Percentiles rank a stretch among this genome's conserved stretches.
These are phyloP conservation scores for Leishmania mexicana DNA, from an alignment of 208 protist species.

Conservation along the genomic window DNA sequence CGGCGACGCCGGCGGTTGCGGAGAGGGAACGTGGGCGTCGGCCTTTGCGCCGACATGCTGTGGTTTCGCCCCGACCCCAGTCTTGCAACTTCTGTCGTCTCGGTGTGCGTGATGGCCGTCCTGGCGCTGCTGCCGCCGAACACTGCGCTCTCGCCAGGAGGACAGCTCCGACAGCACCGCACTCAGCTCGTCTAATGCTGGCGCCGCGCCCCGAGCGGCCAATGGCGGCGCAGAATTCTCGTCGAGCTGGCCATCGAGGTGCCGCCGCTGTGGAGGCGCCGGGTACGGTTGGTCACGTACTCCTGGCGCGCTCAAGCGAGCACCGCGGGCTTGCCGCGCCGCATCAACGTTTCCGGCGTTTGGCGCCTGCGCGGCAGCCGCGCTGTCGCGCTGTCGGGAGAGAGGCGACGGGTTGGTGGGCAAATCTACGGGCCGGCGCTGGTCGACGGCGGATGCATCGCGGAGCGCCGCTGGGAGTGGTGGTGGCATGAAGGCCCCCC, in stretches of 20 bases:
- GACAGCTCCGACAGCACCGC: constrained; percentile 33
- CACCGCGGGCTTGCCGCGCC: not conserved
- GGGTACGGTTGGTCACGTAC: not conserved
- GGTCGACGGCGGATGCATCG: not conserved
- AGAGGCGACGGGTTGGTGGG: not conserved
- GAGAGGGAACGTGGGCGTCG: not conserved
- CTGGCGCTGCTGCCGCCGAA: constrained; percentile 19
- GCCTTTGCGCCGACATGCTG: not conserved
- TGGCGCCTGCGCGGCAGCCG: not conserved
- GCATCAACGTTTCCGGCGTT: too few relatives aligned
- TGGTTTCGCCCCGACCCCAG: not conserved
- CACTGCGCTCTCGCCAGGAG: constrained; percentile 32
- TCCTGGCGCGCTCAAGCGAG: not conserved
- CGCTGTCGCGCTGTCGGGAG: not conserved
- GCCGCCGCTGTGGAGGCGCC: not conserved
- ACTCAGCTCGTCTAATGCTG: constrained; percentile 14
- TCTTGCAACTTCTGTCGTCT: not conserved
- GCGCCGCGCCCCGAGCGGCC: not conserved
- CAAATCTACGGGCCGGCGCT: not conserved
- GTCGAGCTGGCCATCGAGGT: not conserved
- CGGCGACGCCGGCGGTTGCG: not conserved
- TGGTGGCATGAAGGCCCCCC: constrained; percentile 16
- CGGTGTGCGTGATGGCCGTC: not conserved
- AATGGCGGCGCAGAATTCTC: not conserved
- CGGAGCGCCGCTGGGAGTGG: constrained; percentile 26